Conservation (phyloP, 2,329 filamentous ascomycete genomes). For the Fusarium buxicola region DNA sequence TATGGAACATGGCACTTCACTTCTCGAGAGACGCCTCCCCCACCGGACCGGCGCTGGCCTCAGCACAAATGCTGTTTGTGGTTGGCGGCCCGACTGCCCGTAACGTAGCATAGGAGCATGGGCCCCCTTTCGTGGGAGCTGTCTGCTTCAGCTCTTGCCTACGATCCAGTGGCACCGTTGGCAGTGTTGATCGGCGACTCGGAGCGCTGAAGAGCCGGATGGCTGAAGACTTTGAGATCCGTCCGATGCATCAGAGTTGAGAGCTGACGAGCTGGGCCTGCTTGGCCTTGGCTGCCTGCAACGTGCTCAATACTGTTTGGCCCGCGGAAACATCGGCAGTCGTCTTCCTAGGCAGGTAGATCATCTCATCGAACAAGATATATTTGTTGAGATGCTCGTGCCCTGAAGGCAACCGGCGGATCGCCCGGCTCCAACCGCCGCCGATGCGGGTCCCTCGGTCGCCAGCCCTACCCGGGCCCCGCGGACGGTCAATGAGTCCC, state of each 20-base stretch:
- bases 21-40: constrained; percentile 9
- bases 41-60: neutral
- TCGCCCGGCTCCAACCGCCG: constrained; percentile 34
- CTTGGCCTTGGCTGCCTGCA: neutral
- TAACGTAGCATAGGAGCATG: constrained; percentile 31
- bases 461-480: constrained; percentile 33
- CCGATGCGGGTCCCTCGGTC: constrained; percentile 27
- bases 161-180: neutral
- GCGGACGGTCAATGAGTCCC: constrained; percentile 2
- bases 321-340: neutral
- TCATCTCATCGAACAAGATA: neutral
- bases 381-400: constrained; percentile 6
- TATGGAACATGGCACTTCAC: constrained; percentile 10
- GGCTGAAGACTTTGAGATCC: constrained; percentile 2
- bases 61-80: neutral
- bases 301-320: neutral
- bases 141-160: neutral
- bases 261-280: neutral
- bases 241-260: constrained; percentile 6
- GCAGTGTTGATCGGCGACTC: neutral
- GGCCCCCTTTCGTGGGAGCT: constrained; percentile 2
- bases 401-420: constrained; percentile 20
- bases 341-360: neutral
- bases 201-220: constrained; percentile 5
- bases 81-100: constrained; percentile 7